Evolutionary conservation across 2,329 filamentous ascomycete genomes (phyloP).

Genomic region (Magnaporthiopsis incrustans): DNA sequence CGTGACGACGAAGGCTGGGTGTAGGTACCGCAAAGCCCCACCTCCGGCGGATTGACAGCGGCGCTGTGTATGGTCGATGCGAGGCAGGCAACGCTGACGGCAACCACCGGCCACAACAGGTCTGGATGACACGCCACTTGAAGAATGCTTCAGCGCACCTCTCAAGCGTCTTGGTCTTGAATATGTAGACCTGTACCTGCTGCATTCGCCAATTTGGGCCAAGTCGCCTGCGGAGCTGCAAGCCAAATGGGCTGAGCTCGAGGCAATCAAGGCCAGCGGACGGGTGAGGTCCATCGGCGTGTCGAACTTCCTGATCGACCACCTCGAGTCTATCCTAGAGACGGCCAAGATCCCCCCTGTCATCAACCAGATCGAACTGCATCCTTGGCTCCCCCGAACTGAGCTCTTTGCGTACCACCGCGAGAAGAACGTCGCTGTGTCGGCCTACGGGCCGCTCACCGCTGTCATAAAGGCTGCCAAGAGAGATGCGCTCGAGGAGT

Average conservation of each 20-base stretch:
- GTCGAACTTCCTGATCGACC: constrained; percentile 58
- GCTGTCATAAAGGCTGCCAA: constrained; percentile 38
- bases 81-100: neutral
- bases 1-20: constrained; percentile 53
- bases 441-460: constrained; percentile 49
- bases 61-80: neutral
- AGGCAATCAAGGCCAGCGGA: constrained; percentile 59
- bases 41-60: no score
- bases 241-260: constrained; percentile 49
- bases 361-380: constrained; percentile 75
- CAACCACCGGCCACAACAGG: neutral
- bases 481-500: constrained; percentile 31
- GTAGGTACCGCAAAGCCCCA: constrained; percentile 14
- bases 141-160: constrained; percentile 47
- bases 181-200: constrained; percentile 65
- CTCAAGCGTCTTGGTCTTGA: constrained; percentile 59
- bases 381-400: constrained; percentile 65
- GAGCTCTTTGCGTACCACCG: constrained; percentile 50
- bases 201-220: constrained; percentile 50
- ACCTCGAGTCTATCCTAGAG: constrained; percentile 48
- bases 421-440: constrained; percentile 46
- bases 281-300: constrained; percentile 66
- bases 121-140: constrained; percentile 23
- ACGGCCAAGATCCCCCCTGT: constrained; percentile 56
- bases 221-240: constrained; percentile 45